phyloP scores from a whole-genome alignment of 441 rosid genomes.

The Erodium texanum region DNA sequence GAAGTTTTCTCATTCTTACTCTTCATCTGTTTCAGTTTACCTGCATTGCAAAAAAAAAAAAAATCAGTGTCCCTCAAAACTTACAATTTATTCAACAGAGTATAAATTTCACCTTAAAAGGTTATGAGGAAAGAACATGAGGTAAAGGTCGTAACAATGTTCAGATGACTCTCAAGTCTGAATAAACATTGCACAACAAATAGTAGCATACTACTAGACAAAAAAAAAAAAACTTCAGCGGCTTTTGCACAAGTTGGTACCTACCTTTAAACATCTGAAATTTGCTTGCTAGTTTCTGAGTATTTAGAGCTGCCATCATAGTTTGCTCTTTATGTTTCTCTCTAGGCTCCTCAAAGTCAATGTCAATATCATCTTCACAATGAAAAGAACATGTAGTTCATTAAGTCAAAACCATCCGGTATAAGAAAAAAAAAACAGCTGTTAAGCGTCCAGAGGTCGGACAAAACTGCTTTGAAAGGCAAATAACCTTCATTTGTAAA shows the following conservation, averaged over 20 bases:
- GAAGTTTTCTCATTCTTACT: slow-evolving; percentile 50
- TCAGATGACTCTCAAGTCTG: too few species aligned
- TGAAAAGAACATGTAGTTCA: background rate
- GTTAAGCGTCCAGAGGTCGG: background rate
- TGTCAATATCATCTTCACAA: slow-evolving; percentile 66
- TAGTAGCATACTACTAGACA: too few species aligned
- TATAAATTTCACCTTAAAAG: background rate
- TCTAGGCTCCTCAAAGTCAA: slow-evolving; percentile 25
- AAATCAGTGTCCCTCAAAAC: background rate
- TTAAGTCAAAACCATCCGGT: background rate
- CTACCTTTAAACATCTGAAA: slow-evolving; percentile 56
- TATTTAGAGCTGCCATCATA: slow-evolving; percentile 49
- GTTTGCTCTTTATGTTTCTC: slow-evolving; percentile 63
- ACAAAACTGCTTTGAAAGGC: background rate
- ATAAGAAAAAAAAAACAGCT: background rate
- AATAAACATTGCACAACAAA: too few species aligned
- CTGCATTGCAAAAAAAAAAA: slow-evolving; percentile 21
- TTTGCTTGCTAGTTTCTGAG: slow-evolving; percentile 63
- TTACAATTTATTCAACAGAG: background rate
- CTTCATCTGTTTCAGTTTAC: slow-evolving; percentile 58
- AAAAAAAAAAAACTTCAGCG: too few species aligned
- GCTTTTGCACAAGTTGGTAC: slow-evolving; percentile 3
- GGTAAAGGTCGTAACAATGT: too few species aligned
- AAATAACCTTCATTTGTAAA: too few species aligned
- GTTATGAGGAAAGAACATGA: too few species aligned